A percentile compares a stretch with the other conserved stretches of the same genome.
phyloP scores from a whole-genome alignment of 2,329 filamentous ascomycete species.

The Penicillium sp. region DNA sequence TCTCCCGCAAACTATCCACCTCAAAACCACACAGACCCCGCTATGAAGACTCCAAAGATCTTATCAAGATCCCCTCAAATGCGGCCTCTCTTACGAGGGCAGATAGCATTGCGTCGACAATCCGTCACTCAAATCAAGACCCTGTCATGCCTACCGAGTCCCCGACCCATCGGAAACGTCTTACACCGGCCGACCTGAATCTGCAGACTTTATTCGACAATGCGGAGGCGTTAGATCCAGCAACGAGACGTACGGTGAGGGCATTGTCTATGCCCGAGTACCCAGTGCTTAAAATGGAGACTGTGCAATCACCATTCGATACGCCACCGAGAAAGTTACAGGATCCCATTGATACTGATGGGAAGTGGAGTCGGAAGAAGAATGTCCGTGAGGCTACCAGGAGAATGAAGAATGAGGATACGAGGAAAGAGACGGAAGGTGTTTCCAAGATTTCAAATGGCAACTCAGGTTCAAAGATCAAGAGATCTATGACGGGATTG shows the following conservation, averaged over 20 bases:
- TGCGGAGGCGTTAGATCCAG: conserved; percentile 7
- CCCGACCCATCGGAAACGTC: conserved; percentile 6
- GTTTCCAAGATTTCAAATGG: not conserved
- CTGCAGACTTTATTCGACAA: conserved; percentile 18
- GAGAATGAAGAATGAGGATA: not conserved
- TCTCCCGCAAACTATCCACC: conserved; percentile 18
- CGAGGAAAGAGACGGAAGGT: not conserved
- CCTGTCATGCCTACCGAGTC: conserved; percentile 12
- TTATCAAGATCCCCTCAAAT: conserved; percentile 19
- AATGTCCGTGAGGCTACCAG: not conserved
- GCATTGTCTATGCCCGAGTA: conserved; percentile 15
- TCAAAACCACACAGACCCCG: conserved; percentile 9
- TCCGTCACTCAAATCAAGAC: conserved; percentile 11
- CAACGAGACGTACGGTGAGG: conserved; percentile 1
- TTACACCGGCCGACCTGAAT: conserved; percentile 10
- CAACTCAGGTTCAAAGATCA: conserved; percentile 6
- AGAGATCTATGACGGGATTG: conserved; percentile 15
- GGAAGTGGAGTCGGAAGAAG: not conserved
- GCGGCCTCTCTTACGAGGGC: conserved; percentile 9
- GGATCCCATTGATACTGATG: conserved; percentile 8
- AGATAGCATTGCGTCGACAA: conserved; percentile 16
- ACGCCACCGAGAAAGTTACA: conserved; percentile 12
- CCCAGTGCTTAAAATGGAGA: conserved; percentile 21
- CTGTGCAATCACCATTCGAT: conserved; percentile 9
- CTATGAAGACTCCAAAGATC: conserved; percentile 23